Percentiles rank a stretch among this genome's conserved stretches.
Conservation (phyloP, 192 early-diverging fungal genomes). For the Entomortierella lignicola region DNA sequence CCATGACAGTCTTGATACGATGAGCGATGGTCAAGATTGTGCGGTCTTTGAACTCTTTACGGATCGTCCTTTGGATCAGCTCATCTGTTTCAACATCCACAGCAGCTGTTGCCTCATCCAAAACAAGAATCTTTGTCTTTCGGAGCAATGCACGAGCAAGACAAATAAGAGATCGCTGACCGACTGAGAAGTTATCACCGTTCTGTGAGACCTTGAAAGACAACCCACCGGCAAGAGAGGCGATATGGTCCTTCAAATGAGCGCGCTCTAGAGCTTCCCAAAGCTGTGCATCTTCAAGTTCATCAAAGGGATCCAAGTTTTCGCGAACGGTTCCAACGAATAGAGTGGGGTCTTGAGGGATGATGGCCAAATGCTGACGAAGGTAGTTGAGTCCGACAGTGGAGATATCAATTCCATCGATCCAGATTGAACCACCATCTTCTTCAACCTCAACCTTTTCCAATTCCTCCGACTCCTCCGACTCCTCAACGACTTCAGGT, state of each 20-base stretch:
- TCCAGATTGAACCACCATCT: constrained; percentile 58
- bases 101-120: constrained; percentile 66
- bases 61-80: constrained; percentile 88
- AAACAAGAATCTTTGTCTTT: constrained; percentile 61
- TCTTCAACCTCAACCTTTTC: constrained; percentile 8
- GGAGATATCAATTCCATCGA: constrained; percentile 74
- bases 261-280: constrained; percentile 80
- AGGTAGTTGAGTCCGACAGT: constrained; percentile 68
- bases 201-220: constrained; percentile 78
- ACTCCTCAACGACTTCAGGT: constrained; percentile 13
- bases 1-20: constrained; percentile 85
- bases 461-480: constrained; percentile 15
- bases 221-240: constrained; percentile 71
- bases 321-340: constrained; percentile 70
- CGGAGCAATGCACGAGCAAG: constrained; percentile 81
- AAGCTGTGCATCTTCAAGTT: constrained; percentile 63
- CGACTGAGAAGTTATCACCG: constrained; percentile 90
- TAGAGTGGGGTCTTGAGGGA: constrained; percentile 83
- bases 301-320: constrained; percentile 70
- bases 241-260: constrained; percentile 74
- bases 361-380: constrained; percentile 75
- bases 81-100: constrained; percentile 90
- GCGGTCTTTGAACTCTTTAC: constrained; percentile 76
- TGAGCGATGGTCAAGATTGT: constrained; percentile 95
- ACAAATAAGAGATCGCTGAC: constrained; percentile 79